Percentiles rank a stretch among this genome's conserved stretches.
Evolutionary conservation across 148 eudicot genomes (phyloP).

Genomic region (Pharnaceum exiguum): DNA sequence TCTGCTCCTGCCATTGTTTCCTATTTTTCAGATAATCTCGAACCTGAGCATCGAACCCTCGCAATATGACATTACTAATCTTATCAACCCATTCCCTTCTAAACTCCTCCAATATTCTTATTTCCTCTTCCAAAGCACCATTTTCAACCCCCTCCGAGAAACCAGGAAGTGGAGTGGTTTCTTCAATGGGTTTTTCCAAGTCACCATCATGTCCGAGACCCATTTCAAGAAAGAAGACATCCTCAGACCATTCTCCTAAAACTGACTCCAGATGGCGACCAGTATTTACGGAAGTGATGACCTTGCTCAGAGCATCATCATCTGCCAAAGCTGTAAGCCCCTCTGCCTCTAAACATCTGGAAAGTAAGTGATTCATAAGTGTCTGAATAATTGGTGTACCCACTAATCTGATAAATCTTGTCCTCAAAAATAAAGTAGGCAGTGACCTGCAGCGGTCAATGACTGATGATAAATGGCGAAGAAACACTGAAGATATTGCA

Average conservation of each 20-base stretch:
- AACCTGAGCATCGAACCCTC: slow-evolving; percentile 67
- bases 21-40: slow-evolving; percentile 75
- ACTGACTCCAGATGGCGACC: slow-evolving; percentile 50
- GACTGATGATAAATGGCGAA: slow-evolving; percentile 51
- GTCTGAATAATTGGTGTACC: slow-evolving; percentile 48
- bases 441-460: slow-evolving; percentile 77
- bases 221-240: slow-evolving; percentile 84
- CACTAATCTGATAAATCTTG: slow-evolving; percentile 53
- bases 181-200: slow-evolving; percentile 15
- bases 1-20: slow-evolving; percentile 85
- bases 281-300: slow-evolving; percentile 64
- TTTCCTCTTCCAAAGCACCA: slow-evolving; percentile 56
- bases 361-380: slow-evolving; percentile 42
- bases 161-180: slow-evolving; percentile 12
- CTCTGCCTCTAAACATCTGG: slow-evolving; percentile 88
- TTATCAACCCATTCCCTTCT: slow-evolving; percentile 79
- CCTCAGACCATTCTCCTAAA: slow-evolving; percentile 80
- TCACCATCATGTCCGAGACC: slow-evolving; percentile 34
- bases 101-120: slow-evolving; percentile 55
- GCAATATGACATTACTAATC: slow-evolving; percentile 60
- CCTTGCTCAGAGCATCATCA: slow-evolving; percentile 69
- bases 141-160: slow-evolving; percentile 26
- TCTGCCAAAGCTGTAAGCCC: slow-evolving; percentile 86
- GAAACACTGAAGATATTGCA: slow-evolving; percentile 44
- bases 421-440: slow-evolving; percentile 56